Conservation (phyloP, 2,329 filamentous ascomycete species). For the Botrytis squamosa region DNA sequence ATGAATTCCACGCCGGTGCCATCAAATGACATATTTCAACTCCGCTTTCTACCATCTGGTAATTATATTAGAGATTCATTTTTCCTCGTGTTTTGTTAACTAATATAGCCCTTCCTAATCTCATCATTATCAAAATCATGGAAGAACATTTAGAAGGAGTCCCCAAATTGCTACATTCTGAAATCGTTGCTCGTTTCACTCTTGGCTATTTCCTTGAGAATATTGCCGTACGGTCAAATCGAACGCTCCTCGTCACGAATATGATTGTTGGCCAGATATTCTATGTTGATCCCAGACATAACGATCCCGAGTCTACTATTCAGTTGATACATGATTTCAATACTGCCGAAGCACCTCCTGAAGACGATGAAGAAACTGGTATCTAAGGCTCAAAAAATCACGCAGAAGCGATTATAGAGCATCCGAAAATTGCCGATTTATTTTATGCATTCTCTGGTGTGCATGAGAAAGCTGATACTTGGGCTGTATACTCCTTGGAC, state of each 20-base stretch:
- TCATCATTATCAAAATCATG: neutral
- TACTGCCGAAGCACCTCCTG: neutral
- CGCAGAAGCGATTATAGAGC: slow-evolving; percentile 14
- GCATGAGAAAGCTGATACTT: slow-evolving; percentile 10
- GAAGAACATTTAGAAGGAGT: neutral
- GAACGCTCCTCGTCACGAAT: slow-evolving; percentile 47
- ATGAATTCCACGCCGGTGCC: neutral
- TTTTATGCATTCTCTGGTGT: slow-evolving; percentile 14
- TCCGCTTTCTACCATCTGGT: neutral
- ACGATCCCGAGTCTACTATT: neutral
- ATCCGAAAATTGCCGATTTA: neutral
- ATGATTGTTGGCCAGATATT: slow-evolving; percentile 32
- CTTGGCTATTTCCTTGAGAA: slow-evolving; percentile 26
- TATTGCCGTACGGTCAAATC: slow-evolving; percentile 47
- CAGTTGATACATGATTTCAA: slow-evolving; percentile 7
- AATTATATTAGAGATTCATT: neutral
- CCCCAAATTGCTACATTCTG: neutral
- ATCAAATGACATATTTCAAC: neutral
- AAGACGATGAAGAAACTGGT: neutral
- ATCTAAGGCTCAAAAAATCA: slow-evolving; percentile 10
- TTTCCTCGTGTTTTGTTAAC: neutral
- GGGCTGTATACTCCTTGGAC: neutral
- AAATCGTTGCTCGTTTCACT: neutral
- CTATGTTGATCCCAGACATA: slow-evolving; percentile 30
- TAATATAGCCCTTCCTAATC: neutral